Evolutionary conservation across 768 basidiomycete species (phyloP), one percentile per base, ranked within the genome.

Genomic region (Pulveroboletus sp.): DNA sequence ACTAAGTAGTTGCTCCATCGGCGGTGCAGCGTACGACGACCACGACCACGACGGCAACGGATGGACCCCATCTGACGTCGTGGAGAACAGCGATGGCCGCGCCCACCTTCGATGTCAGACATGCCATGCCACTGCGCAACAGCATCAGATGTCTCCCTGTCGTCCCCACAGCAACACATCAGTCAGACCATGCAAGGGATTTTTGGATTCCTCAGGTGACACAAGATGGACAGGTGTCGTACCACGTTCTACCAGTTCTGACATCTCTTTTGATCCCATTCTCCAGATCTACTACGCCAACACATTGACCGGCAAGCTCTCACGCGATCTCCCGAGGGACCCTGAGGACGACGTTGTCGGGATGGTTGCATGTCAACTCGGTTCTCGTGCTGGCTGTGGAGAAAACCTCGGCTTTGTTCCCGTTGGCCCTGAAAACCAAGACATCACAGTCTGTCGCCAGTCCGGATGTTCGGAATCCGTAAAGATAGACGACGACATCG

Each of bases 201-300:
- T 94, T 86, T 64, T 97, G 94, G 94, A 84, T 94, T 56, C 94
- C 94, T 10, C 81, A 85, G 60, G 81, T 95, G 41, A 85, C 88
- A 2, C 67, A 76, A 13, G 80, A 87, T 53, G 90, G 91, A 51
- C 89, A 90, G 80, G 92, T 93, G 58, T 55, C 74, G 67, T 49
- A 29, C 25, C 42, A 17, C 47, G 47, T 51, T 49, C 34, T 5
- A 27, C 20, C 21, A 29, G 32, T 25, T 14, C 10, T 41, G 43
- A 39, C n/a, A 5, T 24, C n/a, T 19, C 21, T 9, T 19, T 27
- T 27, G 23, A 52, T 31, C 13, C 13, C 19, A 5, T 13, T 3
- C 20, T 25, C 32, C 46, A 97, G 94, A 92, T 98, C 62, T 94
- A 84, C 72, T 98, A 97, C 70, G 81, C 87, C 55, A 97, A 97